These are phyloP conservation scores for Rhinocladiella similis DNA, from an alignment of 2,329 filamentous ascomycete genomes.

Conservation along the genomic window DNA sequence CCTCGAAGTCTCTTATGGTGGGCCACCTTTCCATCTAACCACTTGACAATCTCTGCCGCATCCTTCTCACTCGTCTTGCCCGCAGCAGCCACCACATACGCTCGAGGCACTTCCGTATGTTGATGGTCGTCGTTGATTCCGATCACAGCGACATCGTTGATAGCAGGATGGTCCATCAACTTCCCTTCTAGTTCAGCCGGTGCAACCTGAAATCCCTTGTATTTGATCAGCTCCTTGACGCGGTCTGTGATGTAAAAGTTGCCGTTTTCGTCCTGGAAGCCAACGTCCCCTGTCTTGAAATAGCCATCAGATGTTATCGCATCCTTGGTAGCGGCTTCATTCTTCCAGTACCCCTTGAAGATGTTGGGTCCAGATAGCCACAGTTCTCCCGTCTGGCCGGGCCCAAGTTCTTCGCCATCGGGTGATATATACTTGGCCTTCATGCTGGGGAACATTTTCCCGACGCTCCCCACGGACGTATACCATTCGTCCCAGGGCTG, in stretches of 20 bases:
- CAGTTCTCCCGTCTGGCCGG: conserved; percentile 67
- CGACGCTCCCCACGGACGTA: conserved; percentile 74
- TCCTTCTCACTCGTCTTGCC: conserved; percentile 42
- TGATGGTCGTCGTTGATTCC: conserved; percentile 37
- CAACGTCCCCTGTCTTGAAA: conserved; percentile 89
- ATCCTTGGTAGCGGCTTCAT: conserved; percentile 57
- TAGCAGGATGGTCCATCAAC: conserved; percentile 43
- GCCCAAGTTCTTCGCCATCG: conserved; percentile 59
- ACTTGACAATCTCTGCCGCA: conserved; percentile 37
- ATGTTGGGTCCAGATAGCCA: conserved; percentile 65
- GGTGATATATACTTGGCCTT: conserved; percentile 74
- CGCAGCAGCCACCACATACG: conserved; percentile 49
- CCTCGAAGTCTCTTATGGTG: conserved; percentile 39
- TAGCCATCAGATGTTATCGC: conserved; percentile 66
- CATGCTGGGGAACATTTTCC: conserved; percentile 75
- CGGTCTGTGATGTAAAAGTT: conserved; percentile 92
- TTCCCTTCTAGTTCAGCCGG: conserved; percentile 52
- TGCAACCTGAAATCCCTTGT: conserved; percentile 52
- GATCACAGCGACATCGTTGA: conserved; percentile 51
- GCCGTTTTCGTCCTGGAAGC: conserved; percentile 70
- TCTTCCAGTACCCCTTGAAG: conserved; percentile 64
- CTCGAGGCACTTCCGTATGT: conserved; percentile 44
- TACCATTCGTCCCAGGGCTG: conserved; percentile 77
- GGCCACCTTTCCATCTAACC: conserved; percentile 33
- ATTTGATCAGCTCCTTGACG: conserved; percentile 62